Evolutionary conservation across 805 yeast species (phyloP).

Genomic region (Priceomyces carsonii): DNA sequence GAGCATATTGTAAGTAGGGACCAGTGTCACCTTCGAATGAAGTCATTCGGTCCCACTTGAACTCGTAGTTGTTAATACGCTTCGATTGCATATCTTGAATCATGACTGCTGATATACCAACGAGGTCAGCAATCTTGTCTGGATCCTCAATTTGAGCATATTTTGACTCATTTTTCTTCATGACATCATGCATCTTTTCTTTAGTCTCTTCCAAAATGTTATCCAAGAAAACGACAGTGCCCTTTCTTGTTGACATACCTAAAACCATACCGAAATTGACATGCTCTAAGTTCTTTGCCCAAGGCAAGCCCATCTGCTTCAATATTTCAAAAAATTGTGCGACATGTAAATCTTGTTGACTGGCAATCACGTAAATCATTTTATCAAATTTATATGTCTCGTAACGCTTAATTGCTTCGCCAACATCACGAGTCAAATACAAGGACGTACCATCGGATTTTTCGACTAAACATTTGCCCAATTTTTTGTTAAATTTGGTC

Average conservation of each 20-base stretch:
- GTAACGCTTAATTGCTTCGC: slow-evolving; percentile 92
- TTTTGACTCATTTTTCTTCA: slow-evolving; percentile 88
- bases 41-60: slow-evolving; percentile 97
- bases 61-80: slow-evolving; percentile 93
- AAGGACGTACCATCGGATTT: slow-evolving; percentile 95
- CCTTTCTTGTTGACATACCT: slow-evolving; percentile 98
- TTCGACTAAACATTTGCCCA: slow-evolving; percentile 90
- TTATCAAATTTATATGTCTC: slow-evolving; percentile 84
- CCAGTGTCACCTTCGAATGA: slow-evolving; percentile 99
- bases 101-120: slow-evolving; percentile 97
- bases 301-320: slow-evolving; percentile 84
- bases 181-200: slow-evolving; percentile 93
- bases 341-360: slow-evolving; percentile 92
- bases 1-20: slow-evolving; percentile 97
- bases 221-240: slow-evolving; percentile 97
- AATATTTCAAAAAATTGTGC: slow-evolving; percentile 94
- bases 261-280: slow-evolving; percentile 96
- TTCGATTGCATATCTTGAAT: slow-evolving; percentile 98
- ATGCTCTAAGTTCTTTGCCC: slow-evolving; percentile 82
- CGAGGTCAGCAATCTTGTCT: slow-evolving; percentile 89
- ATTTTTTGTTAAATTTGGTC: slow-evolving; percentile 80
- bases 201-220: slow-evolving; percentile 90
- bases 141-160: slow-evolving; percentile 93
- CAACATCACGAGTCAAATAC: slow-evolving; percentile 93
- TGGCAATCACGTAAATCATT: slow-evolving; percentile 93